Conservation (phyloP, 139 green algal species). For the Micromonas pusilla region DNA sequence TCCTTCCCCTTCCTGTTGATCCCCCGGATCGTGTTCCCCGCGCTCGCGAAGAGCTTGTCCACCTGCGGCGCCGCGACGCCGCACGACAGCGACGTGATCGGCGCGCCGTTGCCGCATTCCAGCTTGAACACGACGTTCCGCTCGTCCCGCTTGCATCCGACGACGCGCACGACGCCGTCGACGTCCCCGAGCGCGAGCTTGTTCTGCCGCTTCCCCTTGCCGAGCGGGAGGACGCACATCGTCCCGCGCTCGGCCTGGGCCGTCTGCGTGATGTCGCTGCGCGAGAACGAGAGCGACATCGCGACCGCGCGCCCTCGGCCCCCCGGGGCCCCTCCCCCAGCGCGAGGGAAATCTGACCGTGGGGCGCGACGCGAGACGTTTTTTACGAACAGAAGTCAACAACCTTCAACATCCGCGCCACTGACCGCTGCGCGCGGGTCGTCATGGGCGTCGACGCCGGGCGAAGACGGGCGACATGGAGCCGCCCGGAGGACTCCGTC, state of each 20-base stretch:
- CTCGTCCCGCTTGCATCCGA: conserved; percentile 54
- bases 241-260: not conserved
- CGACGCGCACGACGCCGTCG: conserved; percentile 54
- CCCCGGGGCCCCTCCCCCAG: not conserved
- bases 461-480: too few species aligned
- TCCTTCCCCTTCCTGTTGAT: conserved; percentile 51
- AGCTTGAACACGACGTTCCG: conserved; percentile 54
- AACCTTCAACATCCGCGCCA: too few species aligned
- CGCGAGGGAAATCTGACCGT: not conserved
- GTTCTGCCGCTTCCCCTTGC: conserved; percentile 55
- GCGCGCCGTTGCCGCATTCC: not conserved
- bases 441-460: too few species aligned
- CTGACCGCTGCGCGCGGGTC: too few species aligned
- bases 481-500: too few species aligned
- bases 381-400: too few species aligned
- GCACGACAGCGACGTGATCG: conserved; percentile 44
- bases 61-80: conserved; percentile 40
- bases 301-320: not conserved
- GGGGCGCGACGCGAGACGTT: too few species aligned
- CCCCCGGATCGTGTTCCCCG: conserved; percentile 21
- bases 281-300: not conserved
- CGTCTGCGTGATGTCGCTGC: conserved; percentile 1
- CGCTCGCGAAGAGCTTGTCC: conserved; percentile 58
- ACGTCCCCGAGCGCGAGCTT: conserved; percentile 60
- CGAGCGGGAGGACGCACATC: conserved; percentile 50